These are phyloP conservation scores for Trypanosoma platydactyli DNA, from an alignment of 208 protist genomes.

Conservation along the genomic window DNA sequence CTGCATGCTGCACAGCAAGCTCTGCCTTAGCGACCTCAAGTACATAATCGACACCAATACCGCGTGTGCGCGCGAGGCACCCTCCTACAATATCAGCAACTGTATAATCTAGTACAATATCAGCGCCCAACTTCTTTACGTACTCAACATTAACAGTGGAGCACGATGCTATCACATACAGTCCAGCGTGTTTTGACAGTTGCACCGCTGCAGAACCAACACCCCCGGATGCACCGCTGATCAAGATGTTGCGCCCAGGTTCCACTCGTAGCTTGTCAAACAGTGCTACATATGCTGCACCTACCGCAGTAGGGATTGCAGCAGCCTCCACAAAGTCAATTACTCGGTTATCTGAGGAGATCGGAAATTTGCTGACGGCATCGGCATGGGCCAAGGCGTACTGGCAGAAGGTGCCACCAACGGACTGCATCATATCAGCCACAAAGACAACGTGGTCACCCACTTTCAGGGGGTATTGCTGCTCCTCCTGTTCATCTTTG, in stretches of 20 bases:
- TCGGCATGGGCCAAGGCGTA: conserved; percentile 61
- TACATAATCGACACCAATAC: conserved; percentile 82
- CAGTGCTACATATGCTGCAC: conserved; percentile 68
- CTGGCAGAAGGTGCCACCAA: conserved; percentile 67
- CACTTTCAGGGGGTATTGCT: conserved; percentile 30
- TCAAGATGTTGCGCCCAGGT: conserved; percentile 63
- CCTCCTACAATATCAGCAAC: conserved; percentile 44
- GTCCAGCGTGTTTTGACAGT: conserved; percentile 71
- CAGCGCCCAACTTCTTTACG: conserved; percentile 57
- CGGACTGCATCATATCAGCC: conserved; percentile 36
- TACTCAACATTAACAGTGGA: conserved; percentile 55
- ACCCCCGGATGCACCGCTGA: conserved; percentile 73
- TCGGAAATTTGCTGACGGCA: conserved; percentile 51
- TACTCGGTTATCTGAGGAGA: conserved; percentile 10
- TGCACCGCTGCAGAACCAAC: conserved; percentile 77
- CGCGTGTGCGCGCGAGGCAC: conserved; percentile 48
- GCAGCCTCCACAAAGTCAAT: conserved; percentile 79
- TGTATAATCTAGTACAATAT: conserved; percentile 78
- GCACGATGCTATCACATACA: conserved; percentile 65
- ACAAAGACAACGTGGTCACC: conserved; percentile 75
- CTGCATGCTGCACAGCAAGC: conserved; percentile 41
- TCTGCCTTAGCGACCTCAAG: conserved; percentile 51
- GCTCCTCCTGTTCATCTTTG: conserved; percentile 8
- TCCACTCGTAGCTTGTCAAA: conserved; percentile 77
- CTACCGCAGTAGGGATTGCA: conserved; percentile 56